Evolutionary conservation across 306 rosid genomes (phyloP).

Genomic region (Prunus salicina): DNA sequence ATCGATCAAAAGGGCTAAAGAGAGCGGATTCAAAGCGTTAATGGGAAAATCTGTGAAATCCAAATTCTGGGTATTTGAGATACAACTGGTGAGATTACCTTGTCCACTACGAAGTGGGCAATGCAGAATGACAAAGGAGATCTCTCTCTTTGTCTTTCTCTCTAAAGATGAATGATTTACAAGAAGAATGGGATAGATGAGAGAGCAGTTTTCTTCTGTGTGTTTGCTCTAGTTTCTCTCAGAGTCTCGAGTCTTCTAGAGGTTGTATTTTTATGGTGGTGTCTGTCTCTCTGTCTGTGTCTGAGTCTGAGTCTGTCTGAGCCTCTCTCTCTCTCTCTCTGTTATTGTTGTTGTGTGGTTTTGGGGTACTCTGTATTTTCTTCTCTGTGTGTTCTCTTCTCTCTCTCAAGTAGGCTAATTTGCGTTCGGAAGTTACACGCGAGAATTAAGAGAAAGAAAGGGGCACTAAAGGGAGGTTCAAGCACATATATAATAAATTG

Average conservation of each 20-base stretch:
- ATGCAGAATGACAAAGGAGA: conserved; percentile 51
- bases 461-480: neutral
- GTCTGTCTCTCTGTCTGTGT: neutral
- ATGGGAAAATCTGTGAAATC: conserved; percentile 8
- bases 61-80: conserved; percentile 6
- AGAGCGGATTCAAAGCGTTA: conserved; percentile 17
- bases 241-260: neutral
- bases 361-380: neutral
- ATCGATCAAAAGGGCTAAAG: conserved; percentile 25
- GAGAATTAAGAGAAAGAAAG: conserved; percentile 6
- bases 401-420: neutral
- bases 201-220: conserved; percentile 3
- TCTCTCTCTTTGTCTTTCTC: conserved; percentile 22
- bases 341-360: neutral
- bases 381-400: neutral
- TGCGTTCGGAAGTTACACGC: conserved; percentile 37
- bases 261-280: neutral
- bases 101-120: conserved; percentile 56
- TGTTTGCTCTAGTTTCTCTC: neutral
- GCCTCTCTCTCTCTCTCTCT: neutral
- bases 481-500: neutral
- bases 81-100: conserved; percentile 37
- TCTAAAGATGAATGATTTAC: conserved; percentile 8
- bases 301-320: conserved; percentile 6
- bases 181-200: neutral